Evolutionary conservation across 176 grass and related monocot genomes (phyloP).

Genomic region (Raddia distichophylla): DNA sequence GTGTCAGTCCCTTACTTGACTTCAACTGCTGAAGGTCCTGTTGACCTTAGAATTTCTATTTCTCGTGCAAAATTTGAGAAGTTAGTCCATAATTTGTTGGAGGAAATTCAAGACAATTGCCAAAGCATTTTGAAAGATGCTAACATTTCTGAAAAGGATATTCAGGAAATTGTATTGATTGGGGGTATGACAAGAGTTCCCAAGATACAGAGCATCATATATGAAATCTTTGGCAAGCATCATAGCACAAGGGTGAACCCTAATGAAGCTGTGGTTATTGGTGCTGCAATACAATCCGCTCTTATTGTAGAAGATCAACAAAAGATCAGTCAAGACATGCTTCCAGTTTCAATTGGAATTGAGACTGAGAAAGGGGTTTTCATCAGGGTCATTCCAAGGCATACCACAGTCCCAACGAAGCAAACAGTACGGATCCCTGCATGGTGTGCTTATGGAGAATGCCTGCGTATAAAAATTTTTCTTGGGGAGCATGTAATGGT

Average conservation of each 20-base stretch:
- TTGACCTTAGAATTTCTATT: neutral
- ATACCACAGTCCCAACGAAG: neutral
- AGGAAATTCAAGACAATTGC: neutral
- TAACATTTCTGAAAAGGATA: neutral
- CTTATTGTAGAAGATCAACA: neutral
- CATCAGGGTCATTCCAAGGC: conserved; percentile 1
- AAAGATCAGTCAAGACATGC: neutral
- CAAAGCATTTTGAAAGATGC: neutral
- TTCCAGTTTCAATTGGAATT: conserved; percentile 17
- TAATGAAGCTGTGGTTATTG: conserved; percentile 30
- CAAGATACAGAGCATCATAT: neutral
- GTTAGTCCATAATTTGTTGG: neutral
- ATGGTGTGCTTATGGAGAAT: neutral
- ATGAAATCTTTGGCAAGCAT: conserved; percentile 1
- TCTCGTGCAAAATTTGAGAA: neutral
- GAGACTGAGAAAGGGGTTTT: neutral
- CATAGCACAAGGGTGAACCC: neutral
- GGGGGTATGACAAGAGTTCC: conserved; percentile 28
- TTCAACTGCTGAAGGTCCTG: neutral
- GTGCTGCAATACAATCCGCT: conserved; percentile 2
- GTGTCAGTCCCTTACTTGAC: neutral
- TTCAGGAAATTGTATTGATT: neutral
- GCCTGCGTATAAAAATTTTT: neutral
- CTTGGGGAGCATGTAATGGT: neutral
- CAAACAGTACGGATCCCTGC: neutral